Percentiles rank a stretch among this genome's conserved stretches.
Conservation (phyloP, 2,329 filamentous ascomycete genomes). For the Phoma sp. region DNA sequence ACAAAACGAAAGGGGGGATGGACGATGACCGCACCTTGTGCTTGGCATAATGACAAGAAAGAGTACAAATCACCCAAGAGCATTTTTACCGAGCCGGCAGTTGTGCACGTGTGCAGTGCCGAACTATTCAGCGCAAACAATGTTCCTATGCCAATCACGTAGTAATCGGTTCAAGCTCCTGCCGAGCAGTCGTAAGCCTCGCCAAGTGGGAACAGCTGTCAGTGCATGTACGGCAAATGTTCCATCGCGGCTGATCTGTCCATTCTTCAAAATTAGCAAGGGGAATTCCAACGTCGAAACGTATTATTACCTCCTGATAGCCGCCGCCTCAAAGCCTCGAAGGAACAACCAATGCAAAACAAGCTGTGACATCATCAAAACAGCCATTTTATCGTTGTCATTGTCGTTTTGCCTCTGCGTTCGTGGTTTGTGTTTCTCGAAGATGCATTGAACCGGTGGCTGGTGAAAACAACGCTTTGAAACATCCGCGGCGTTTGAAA, state of each 20-base stretch:
- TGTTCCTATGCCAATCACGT: too few species aligned
- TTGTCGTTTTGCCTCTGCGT: too few species aligned
- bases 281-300: too few species aligned
- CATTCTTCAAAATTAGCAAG: background rate
- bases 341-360: background rate
- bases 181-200: slow-evolving; percentile 7
- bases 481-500: background rate
- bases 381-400: too few species aligned
- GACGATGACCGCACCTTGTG: too few species aligned
- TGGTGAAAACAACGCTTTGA: background rate
- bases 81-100: too few species aligned
- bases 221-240: slow-evolving; percentile 8
- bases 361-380: background rate
- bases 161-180: slow-evolving; percentile 3
- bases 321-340: background rate
- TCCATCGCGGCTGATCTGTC: background rate
- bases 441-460: slow-evolving; percentile 8
- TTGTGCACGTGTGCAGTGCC: too few species aligned
- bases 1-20: too few species aligned
- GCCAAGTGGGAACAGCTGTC: slow-evolving; percentile 3
- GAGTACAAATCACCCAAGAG: too few species aligned
- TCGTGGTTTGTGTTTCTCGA: background rate
- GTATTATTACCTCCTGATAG: too few species aligned
- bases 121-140: too few species aligned
- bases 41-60: too few species aligned